Evolutionary conservation across 2,329 filamentous ascomycete species (phyloP).

Genomic region (Neofusicoccum parvum): DNA sequence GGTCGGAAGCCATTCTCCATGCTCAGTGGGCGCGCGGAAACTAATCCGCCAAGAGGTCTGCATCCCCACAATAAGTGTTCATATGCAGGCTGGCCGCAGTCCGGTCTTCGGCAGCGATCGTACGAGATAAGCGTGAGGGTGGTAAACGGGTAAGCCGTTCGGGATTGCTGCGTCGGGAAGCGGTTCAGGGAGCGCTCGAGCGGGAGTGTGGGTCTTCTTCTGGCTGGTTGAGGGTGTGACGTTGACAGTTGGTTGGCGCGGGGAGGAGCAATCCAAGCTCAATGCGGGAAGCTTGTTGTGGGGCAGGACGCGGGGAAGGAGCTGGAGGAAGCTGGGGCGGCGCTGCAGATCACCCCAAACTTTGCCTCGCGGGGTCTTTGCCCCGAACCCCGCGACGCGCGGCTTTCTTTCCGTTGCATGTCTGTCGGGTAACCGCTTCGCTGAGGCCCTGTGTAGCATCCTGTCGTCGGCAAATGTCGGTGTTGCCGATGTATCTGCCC

Average conservation of each 20-base stretch:
- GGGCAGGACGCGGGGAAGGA: conserved; percentile 8
- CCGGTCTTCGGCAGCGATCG: not conserved
- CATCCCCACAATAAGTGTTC: not conserved
- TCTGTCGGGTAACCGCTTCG: not conserved
- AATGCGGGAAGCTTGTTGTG: conserved; percentile 11
- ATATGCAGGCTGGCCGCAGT: not conserved
- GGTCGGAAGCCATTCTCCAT: conserved; percentile 1
- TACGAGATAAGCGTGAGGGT: not conserved
- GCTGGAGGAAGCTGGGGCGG: not conserved
- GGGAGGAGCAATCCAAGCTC: not conserved
- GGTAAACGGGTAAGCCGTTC: conserved; percentile 9
- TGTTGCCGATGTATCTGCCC: not conserved
- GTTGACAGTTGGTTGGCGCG: not conserved
- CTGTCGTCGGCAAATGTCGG: not conserved
- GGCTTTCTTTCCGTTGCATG: conserved; percentile 1
- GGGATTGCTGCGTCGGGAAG: not conserved
- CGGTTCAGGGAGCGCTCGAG: not conserved
- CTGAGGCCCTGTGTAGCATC: too few species aligned
- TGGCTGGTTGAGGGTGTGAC: not conserved
- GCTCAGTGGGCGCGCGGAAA: not conserved
- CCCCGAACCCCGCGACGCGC: not conserved
- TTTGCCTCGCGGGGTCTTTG: conserved; percentile 1
- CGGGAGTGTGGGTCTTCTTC: not conserved
- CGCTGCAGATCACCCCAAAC: not conserved
- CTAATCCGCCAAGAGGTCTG: not conserved